Conservation (phyloP, 306 rosid species). For the Gastrolobium bilobum region DNA sequence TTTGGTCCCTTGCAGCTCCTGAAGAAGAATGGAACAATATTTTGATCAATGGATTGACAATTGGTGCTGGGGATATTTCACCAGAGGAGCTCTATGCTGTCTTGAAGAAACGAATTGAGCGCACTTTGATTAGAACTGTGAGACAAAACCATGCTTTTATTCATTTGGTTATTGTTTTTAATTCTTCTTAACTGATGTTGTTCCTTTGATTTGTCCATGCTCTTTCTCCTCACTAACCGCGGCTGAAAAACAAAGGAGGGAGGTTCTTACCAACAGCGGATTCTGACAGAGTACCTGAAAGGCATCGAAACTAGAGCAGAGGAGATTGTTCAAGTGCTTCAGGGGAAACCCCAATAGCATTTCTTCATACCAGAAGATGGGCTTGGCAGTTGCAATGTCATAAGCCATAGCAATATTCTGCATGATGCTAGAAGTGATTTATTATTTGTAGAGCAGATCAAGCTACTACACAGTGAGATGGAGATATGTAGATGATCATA, state of each 20-base stretch:
- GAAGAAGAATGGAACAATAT: constrained; percentile 89
- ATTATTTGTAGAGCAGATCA: constrained; percentile 27
- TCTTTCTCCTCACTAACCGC: constrained; percentile 23
- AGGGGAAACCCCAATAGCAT: constrained; percentile 62
- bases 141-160: constrained; percentile 48
- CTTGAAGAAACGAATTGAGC: constrained; percentile 87
- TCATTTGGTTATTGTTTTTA: constrained; percentile 13
- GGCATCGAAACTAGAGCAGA: constrained; percentile 82
- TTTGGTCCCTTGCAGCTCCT: constrained; percentile 68
- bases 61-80: constrained; percentile 76
- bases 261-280: constrained; percentile 91
- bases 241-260: constrained; percentile 71
- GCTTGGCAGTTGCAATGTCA: constrained; percentile 25
- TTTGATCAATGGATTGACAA: constrained; percentile 75
- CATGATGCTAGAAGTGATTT: constrained; percentile 43
- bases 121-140: constrained; percentile 91
- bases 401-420: constrained; percentile 32
- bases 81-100: constrained; percentile 75
- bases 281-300: constrained; percentile 81
- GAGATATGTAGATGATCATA: constrained; percentile 38
- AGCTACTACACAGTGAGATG: constrained; percentile 31
- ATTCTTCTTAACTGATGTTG: constrained; percentile 36
- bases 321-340: constrained; percentile 74
- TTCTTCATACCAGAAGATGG: constrained; percentile 30
- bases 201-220: constrained; percentile 37